phyloP scores from a whole-genome alignment of 768 basidiomycete genomes.

The Cubamyces sp. region DNA sequence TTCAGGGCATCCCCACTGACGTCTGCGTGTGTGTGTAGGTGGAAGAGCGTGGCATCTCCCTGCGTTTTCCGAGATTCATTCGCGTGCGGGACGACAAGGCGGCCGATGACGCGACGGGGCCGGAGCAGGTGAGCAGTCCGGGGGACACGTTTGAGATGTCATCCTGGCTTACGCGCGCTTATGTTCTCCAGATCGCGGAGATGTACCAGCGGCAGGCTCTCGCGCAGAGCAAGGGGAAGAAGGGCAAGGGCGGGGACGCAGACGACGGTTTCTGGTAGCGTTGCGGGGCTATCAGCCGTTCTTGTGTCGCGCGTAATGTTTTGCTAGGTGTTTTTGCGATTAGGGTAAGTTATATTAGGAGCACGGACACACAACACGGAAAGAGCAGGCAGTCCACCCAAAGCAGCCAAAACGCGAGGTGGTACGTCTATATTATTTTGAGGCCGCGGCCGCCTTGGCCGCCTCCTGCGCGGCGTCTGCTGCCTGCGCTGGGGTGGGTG shows the following conservation, averaged over 20 bases:
- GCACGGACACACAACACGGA: slow-evolving; percentile 3
- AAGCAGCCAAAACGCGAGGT: background rate
- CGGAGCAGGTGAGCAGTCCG: slow-evolving; percentile 73
- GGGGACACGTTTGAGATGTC: slow-evolving; percentile 2
- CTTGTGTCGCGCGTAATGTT: background rate
- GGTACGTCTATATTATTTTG: slow-evolving; percentile 23
- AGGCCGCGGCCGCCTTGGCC: slow-evolving; percentile 37
- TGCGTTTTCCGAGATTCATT: slow-evolving; percentile 96
- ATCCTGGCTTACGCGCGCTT: slow-evolving; percentile 18
- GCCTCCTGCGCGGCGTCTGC: slow-evolving; percentile 49
- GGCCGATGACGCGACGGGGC: slow-evolving; percentile 89
- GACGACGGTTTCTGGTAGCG: slow-evolving; percentile 81
- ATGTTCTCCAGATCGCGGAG: slow-evolving; percentile 71
- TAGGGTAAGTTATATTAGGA: slow-evolving; percentile 15
- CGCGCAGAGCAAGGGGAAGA: slow-evolving; percentile 75
- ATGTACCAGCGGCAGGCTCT: slow-evolving; percentile 92
- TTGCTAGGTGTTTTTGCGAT: slow-evolving; percentile 9
- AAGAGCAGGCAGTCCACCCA: background rate
- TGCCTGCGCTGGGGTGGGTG: slow-evolving; percentile 44
- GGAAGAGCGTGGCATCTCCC: slow-evolving; percentile 89
- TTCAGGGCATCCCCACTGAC: background rate
- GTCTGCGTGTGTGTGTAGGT: slow-evolving; percentile 48
- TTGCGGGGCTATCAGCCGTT: background rate
- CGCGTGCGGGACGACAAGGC: slow-evolving; percentile 91
- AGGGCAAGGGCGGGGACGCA: slow-evolving; percentile 62